A percentile compares a stretch with the other conserved stretches of the same genome.
Evolutionary conservation across 345 rosid genomes (phyloP).

Genomic region (Salix dunnii): DNA sequence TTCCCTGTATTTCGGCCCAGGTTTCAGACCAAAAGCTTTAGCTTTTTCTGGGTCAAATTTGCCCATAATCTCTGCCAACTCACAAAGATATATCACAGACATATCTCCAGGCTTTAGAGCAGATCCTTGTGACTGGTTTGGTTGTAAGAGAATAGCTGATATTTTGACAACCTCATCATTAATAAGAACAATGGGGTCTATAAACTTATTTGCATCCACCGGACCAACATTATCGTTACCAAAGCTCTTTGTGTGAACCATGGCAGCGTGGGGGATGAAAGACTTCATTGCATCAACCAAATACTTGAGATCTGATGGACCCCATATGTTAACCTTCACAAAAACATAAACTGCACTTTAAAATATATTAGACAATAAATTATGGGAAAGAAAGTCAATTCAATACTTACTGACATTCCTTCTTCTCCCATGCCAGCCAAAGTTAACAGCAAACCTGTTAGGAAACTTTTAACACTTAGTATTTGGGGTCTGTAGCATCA

Average conservation of each 20-base stretch:
- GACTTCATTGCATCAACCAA: constrained; percentile 90
- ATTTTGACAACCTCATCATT: constrained; percentile 80
- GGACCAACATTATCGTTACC: constrained; percentile 48
- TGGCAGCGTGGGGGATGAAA: constrained; percentile 91
- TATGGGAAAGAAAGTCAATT: constrained; percentile 3
- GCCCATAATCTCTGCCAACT: constrained; percentile 79
- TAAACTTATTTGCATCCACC: constrained; percentile 32
- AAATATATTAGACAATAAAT: constrained; percentile 12
- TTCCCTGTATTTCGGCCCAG: constrained; percentile 77
- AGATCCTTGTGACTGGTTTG: constrained; percentile 35
- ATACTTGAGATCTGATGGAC: constrained; percentile 88
- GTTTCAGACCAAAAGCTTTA: constrained; percentile 66
- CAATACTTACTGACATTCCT: constrained; percentile 76
- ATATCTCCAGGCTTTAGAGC: constrained; percentile 59
- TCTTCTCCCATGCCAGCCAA: constrained; percentile 92
- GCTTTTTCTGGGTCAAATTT: constrained; percentile 80
- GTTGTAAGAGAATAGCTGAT: constrained; percentile 63
- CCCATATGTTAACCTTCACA: constrained; percentile 85
- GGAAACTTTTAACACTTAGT: constrained; percentile 9
- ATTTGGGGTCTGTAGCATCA: neutral
- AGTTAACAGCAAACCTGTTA: constrained; percentile 75
- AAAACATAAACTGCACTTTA: constrained; percentile 1
- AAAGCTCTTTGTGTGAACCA: constrained; percentile 86
- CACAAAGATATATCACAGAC: constrained; percentile 84
- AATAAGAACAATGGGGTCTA: constrained; percentile 58